Evolutionary conservation across 768 basidiomycete species (phyloP), one percentile per base, ranked within the genome.

Genomic region (Pleurotus citrinopileatus): DNA sequence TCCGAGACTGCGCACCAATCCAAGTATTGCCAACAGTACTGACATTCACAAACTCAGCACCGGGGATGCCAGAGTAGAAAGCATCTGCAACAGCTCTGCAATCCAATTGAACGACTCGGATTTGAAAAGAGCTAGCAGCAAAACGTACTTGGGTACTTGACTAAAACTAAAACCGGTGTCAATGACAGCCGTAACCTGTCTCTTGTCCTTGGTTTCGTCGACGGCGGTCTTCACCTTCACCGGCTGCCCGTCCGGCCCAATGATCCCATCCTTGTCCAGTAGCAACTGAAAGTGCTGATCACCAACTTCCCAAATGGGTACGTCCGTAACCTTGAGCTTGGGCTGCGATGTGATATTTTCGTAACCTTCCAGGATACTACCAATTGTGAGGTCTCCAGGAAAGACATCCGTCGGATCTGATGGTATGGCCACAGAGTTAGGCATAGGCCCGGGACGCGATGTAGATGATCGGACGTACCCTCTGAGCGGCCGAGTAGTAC

Each of bases 1-100:
- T 26, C 62, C 63, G 62, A 40, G 43, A 3, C 4, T 40, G 2
- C 32, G 13, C 22, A 40, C 10, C 57, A 26, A 17, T 42, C 48
- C 48, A 51, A n/a, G 48, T 51, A 12, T 37, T 19, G 19, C 48
- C 48, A 23, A 54, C 58, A 34, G 45, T 32, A 17, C 29, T 15
- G 25, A 42, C 42, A 22, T 44, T 37, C 12, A 15, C 32, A 19
- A 50, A 57, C 2, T 51, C 32, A 13, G 65, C 65, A n/a, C 60
- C 61, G 1, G 58, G 58, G n/a, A 65, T 52, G 3, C 59, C 43
- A 20, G 57, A 57, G 38, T 67, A 67, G 27, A 67, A 60, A 5
- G 61, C 65, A 50, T 66, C 65, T 12, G 59, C 17, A 17, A 63
- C 47, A 19, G 32, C 19, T 7, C 53, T 48, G 12, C 47, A 58